A percentile compares a stretch with the other conserved stretches of the same genome.
phyloP scores from a whole-genome alignment of 2,329 filamentous ascomycete species.

The Stagonosporopsis vannaccii region DNA sequence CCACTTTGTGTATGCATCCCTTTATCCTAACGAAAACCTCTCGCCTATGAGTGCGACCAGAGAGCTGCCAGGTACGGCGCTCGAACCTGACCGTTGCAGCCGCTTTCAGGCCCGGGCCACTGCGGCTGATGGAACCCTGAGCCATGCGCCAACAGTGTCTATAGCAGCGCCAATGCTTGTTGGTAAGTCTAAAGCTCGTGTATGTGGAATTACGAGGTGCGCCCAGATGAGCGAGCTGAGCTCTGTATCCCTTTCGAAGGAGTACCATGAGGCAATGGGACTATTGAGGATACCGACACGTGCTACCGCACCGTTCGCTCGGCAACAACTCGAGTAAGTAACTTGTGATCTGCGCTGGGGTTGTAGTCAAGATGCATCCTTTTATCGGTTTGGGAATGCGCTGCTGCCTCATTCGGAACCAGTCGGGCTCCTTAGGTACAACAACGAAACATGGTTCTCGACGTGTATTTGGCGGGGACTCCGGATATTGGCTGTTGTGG shows the following conservation, averaged over 20 bases:
- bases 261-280: background rate
- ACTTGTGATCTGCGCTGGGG: conserved; percentile 2
- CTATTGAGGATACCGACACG: background rate
- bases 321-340: conserved; percentile 11
- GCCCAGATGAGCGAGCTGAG: background rate
- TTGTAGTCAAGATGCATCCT: conserved; percentile 3
- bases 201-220: background rate
- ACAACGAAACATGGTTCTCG: conserved; percentile 4
- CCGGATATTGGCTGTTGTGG: conserved; percentile 12
- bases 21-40: background rate
- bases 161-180: background rate
- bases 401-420: conserved; percentile 5
- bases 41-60: background rate
- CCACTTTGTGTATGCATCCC: background rate
- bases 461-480: conserved; percentile 1
- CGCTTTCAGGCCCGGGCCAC: background rate
- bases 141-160: background rate
- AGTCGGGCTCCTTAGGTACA: background rate
- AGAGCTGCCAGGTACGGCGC: background rate
- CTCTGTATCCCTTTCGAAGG: conserved; percentile 2
- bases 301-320: background rate
- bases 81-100: background rate
- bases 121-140: background rate
- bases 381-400: background rate
- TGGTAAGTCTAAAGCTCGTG: conserved; percentile 3